Evolutionary conservation across 75 land plant genomes (phyloP).

Genomic region (Chamaecyparis obtusa): DNA sequence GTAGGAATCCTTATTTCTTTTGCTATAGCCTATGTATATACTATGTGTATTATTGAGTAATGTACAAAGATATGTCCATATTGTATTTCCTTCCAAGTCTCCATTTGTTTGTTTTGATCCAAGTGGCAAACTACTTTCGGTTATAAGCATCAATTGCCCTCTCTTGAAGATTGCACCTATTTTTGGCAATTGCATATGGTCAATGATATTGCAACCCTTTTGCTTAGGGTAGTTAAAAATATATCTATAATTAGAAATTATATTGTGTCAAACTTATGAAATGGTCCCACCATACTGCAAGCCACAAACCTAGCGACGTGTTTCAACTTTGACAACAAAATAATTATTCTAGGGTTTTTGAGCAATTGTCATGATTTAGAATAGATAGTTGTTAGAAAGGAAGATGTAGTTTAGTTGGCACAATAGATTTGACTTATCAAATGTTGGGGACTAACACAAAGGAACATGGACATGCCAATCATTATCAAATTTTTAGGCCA

Average conservation of each 20-base stretch:
- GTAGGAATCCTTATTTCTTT: background rate
- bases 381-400: too few relatives aligned
- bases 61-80: background rate
- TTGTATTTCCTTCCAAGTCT: background rate
- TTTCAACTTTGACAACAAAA: too few relatives aligned
- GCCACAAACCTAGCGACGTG: too few relatives aligned
- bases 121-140: background rate
- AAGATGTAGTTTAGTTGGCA: too few relatives aligned
- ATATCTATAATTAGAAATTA: too few relatives aligned
- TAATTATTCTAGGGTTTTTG: too few relatives aligned
- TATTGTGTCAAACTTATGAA: too few relatives aligned
- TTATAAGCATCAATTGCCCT: background rate
- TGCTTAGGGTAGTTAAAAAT: background rate
- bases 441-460: too few relatives aligned
- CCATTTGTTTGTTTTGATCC: background rate
- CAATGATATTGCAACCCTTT: background rate
- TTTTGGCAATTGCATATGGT: background rate
- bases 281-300: too few relatives aligned
- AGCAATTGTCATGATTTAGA: too few relatives aligned
- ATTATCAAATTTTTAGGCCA: background rate
- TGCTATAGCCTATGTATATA: background rate
- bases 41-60: background rate
- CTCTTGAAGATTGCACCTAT: background rate
- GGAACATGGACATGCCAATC: background rate
- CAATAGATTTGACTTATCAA: too few relatives aligned